Percentiles rank a stretch among this genome's conserved stretches.
These are phyloP conservation scores for Sistotremastrum niveocremeum DNA, from an alignment of 768 basidiomycete species.

Conservation along the genomic window DNA sequence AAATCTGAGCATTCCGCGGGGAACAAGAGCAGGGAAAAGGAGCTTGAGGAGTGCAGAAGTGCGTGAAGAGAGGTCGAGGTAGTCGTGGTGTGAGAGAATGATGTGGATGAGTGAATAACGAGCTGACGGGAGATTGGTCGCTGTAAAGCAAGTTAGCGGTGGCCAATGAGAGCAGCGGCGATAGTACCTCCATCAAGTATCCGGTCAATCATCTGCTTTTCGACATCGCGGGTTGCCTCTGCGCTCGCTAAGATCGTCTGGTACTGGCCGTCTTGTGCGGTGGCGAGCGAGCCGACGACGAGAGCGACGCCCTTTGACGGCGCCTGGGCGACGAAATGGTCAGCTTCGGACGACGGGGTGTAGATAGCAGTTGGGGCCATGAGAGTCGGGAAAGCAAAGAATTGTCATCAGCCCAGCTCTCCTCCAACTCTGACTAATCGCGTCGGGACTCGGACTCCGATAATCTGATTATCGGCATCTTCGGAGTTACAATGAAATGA, in stretches of 20 bases:
- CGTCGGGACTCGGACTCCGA: too few relatives aligned
- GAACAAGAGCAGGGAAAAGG: conserved; percentile 43
- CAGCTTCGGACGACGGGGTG: conserved; percentile 9
- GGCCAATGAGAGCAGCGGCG: conserved; percentile 3
- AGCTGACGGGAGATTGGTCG: conserved; percentile 38
- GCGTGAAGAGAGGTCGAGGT: conserved; percentile 39
- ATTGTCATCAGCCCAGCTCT: too few relatives aligned
- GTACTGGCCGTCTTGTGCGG: conserved; percentile 70
- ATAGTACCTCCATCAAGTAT: conserved; percentile 64
- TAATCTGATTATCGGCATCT: too few relatives aligned
- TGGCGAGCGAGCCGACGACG: conserved; percentile 64
- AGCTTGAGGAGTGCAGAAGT: conserved; percentile 44
- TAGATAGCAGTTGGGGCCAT: conserved; percentile 57
- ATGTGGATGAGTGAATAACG: conserved; percentile 56
- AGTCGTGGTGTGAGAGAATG: conserved; percentile 50
- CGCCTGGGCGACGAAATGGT: background rate
- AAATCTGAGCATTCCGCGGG: conserved; percentile 60
- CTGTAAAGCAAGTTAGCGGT: conserved; percentile 23
- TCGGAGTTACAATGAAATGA: too few relatives aligned
- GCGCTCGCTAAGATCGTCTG: conserved; percentile 53
- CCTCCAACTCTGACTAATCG: too few relatives aligned
- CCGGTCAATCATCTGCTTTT: conserved; percentile 73
- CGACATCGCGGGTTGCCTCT: conserved; percentile 40
- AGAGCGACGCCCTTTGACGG: conserved; percentile 37
- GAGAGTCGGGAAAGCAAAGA: background rate